phyloP scores from a whole-genome alignment of 176 grass and related monocot genomes.

The Panicum miliaceum region DNA sequence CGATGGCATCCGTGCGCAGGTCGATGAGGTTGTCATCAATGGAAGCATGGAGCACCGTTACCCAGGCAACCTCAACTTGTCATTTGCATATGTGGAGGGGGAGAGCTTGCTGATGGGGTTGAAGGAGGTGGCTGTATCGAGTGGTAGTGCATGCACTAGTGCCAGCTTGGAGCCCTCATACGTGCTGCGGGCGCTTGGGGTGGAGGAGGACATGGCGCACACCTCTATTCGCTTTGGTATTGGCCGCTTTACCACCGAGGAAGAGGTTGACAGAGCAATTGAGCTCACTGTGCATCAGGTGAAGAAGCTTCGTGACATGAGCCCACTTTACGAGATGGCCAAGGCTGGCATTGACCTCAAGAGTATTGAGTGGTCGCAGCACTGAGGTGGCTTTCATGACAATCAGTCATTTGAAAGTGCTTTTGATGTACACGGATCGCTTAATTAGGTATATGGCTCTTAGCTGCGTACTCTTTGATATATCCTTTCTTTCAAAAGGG shows the following conservation, averaged over 20 bases:
- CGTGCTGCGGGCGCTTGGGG: constrained; percentile 79
- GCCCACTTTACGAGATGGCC: constrained; percentile 98
- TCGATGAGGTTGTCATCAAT: constrained; percentile 82
- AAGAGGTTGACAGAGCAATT: constrained; percentile 79
- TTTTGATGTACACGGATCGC: constrained; percentile 16
- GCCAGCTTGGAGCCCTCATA: constrained; percentile 93
- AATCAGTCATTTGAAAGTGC: neutral
- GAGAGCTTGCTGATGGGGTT: constrained; percentile 97
- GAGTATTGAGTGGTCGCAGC: constrained; percentile 90
- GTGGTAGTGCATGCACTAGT: constrained; percentile 93
- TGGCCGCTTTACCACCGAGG: constrained; percentile 88
- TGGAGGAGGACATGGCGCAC: constrained; percentile 98
- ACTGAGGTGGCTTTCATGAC: constrained; percentile 43
- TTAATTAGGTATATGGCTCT: constrained; percentile 49
- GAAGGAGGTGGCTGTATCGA: constrained; percentile 95
- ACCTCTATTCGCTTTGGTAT: constrained; percentile 97
- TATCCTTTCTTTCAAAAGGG: constrained; percentile 25
- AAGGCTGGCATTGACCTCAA: constrained; percentile 92
- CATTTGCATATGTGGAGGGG: constrained; percentile 89
- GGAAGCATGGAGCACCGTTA: constrained; percentile 94
- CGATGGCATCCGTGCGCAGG: constrained; percentile 62
- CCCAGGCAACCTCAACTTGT: constrained; percentile 84
- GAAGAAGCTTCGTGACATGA: constrained; percentile 93
- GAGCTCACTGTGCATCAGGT: constrained; percentile 85
- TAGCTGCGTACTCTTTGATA: constrained; percentile 34